Conservation (phyloP, 192 early-diverging fungal species). For the Rhizoclosmatium sp. region DNA sequence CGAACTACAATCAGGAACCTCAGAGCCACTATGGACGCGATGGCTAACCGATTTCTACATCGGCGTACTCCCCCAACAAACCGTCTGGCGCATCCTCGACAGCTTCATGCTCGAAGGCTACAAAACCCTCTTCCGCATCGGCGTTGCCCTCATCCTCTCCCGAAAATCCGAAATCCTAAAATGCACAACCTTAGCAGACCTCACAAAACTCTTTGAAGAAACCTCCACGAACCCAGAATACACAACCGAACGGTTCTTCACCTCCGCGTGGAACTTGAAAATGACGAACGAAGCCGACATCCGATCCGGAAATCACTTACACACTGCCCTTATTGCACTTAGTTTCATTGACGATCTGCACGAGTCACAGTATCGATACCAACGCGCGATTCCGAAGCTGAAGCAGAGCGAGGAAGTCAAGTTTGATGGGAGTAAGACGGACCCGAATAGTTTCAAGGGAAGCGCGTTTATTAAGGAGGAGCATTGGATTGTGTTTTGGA, state of each 20-base stretch:
- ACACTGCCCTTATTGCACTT: constrained; percentile 37
- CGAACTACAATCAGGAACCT: constrained; percentile 33
- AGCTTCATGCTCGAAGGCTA: constrained; percentile 54
- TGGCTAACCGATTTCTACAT: constrained; percentile 53
- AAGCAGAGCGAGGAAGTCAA: not conserved
- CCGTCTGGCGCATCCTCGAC: constrained; percentile 54
- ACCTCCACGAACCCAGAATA: constrained; percentile 17
- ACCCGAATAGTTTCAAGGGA: not conserved
- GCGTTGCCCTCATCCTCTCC: constrained; percentile 37
- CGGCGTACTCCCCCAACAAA: constrained; percentile 43
- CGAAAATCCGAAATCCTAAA: constrained; percentile 35
- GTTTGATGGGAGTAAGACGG: not conserved
- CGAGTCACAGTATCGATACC: constrained; percentile 45
- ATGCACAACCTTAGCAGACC: constrained; percentile 16
- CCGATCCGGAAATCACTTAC: constrained; percentile 39
- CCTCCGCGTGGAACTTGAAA: constrained; percentile 35
- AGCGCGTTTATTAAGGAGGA: constrained; percentile 44
- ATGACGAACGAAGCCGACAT: constrained; percentile 36
- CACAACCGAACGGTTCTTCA: constrained; percentile 23
- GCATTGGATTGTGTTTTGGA: constrained; percentile 56
- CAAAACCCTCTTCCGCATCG: constrained; percentile 51
- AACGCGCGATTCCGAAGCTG: constrained; percentile 52
- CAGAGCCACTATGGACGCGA: constrained; percentile 49
- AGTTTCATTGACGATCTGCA: constrained; percentile 44
- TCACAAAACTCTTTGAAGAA: constrained; percentile 24